A percentile compares a stretch with the other conserved stretches of the same genome.
phyloP scores from a whole-genome alignment of 2,329 filamentous ascomycete species.

The Colletotrichum sp. region DNA sequence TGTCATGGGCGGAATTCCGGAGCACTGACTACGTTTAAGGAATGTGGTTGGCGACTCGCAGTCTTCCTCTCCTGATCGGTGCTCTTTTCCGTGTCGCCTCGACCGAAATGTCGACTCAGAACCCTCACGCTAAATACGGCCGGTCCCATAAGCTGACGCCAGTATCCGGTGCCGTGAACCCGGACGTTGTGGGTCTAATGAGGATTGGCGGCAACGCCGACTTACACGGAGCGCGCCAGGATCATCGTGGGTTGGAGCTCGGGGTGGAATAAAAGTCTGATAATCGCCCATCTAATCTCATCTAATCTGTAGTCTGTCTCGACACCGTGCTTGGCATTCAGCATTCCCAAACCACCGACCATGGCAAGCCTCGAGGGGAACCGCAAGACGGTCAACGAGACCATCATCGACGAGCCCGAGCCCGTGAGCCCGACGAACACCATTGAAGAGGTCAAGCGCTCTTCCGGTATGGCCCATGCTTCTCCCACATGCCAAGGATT shows the following conservation, averaged over 20 bases:
- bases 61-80: background rate
- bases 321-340: background rate
- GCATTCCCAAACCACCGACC: background rate
- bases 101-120: background rate
- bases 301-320: constrained; percentile 1
- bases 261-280: background rate
- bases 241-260: background rate
- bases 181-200: background rate
- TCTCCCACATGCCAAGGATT: background rate
- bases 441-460: background rate
- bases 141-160: background rate
- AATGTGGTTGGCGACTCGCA: background rate
- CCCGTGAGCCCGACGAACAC: background rate
- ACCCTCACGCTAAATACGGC: background rate
- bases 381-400: background rate
- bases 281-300: constrained; percentile 5
- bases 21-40: background rate
- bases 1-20: background rate
- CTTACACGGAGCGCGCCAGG: background rate
- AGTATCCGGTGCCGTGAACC: constrained; percentile 3
- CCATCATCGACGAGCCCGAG: background rate
- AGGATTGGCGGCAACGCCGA: background rate
- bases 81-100: background rate
- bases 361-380: background rate
- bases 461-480: background rate